Evolutionary conservation across 2,329 filamentous ascomycete species (phyloP).

Genomic region (Pleoardoris graminearum): DNA sequence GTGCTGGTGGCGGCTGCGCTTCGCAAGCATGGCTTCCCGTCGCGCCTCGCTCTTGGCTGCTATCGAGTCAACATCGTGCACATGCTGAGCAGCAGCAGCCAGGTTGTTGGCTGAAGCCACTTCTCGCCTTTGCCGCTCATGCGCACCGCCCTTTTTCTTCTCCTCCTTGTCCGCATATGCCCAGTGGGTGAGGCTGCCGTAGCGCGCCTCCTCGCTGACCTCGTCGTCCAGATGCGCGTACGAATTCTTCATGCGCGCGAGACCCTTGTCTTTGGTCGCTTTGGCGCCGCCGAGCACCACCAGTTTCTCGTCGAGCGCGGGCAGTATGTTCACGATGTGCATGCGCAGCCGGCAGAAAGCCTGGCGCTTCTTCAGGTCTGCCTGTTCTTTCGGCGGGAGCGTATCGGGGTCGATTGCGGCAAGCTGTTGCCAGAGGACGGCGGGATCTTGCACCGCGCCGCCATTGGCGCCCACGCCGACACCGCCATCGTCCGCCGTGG

Average conservation of each 20-base stretch:
- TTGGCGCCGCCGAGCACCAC: slow-evolving; percentile 93
- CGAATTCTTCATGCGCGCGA: slow-evolving; percentile 81
- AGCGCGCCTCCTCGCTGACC: slow-evolving; percentile 91
- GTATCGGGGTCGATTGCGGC: slow-evolving; percentile 30
- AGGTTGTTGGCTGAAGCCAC: slow-evolving; percentile 72
- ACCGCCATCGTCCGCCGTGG: slow-evolving; percentile 45
- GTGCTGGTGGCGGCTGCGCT: slow-evolving; percentile 68
- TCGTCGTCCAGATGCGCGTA: slow-evolving; percentile 86
- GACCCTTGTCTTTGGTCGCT: slow-evolving; percentile 82
- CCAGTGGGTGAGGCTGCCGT: slow-evolving; percentile 92
- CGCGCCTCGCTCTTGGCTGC: slow-evolving; percentile 79
- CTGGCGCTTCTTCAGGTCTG: slow-evolving; percentile 69
- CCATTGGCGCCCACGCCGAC: slow-evolving; percentile 46
- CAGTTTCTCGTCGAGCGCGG: slow-evolving; percentile 95
- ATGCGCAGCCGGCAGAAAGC: slow-evolving; percentile 77
- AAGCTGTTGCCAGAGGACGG: slow-evolving; percentile 31
- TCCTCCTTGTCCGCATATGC: slow-evolving; percentile 81
- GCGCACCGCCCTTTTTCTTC: slow-evolving; percentile 60
- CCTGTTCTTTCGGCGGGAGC: slow-evolving; percentile 42
- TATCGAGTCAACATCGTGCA: slow-evolving; percentile 80
- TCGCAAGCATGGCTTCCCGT: slow-evolving; percentile 78
- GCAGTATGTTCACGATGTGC: slow-evolving; percentile 81
- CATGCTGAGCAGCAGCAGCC: slow-evolving; percentile 70
- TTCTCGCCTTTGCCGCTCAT: slow-evolving; percentile 77
- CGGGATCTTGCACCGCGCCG: slow-evolving; percentile 20